A percentile compares a stretch with the other conserved stretches of the same genome.
These are phyloP conservation scores for Sarcomyxa edulis DNA, from an alignment of 768 basidiomycete genomes.

Conservation along the genomic window DNA sequence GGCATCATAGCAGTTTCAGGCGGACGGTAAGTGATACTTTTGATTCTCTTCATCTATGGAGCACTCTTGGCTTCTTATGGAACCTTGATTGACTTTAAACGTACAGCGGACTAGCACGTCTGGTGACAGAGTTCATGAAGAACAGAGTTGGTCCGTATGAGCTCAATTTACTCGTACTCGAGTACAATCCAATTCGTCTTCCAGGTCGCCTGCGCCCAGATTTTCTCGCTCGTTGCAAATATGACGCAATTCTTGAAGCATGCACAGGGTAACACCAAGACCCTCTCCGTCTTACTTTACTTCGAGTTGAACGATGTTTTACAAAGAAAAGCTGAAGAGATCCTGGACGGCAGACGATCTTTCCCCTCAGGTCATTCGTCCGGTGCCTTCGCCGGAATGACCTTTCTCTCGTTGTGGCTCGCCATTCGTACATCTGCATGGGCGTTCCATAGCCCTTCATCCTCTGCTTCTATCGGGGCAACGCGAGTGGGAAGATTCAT, in stretches of 20 bases:
- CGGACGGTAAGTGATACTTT: slow-evolving; percentile 26
- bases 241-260: slow-evolving; percentile 38
- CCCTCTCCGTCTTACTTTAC: not conserved
- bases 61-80: not conserved
- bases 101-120: slow-evolving; percentile 36
- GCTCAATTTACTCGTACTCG: too few relatives aligned
- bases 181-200: not conserved
- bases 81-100: slow-evolving; percentile 4
- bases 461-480: slow-evolving; percentile 28
- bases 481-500: slow-evolving; percentile 43
- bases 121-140: slow-evolving; percentile 49
- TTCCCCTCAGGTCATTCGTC: slow-evolving; percentile 73
- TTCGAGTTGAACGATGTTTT: slow-evolving; percentile 3
- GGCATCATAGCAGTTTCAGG: slow-evolving; percentile 46
- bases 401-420: slow-evolving; percentile 54
- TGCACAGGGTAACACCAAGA: slow-evolving; percentile 52
- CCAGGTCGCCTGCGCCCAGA: slow-evolving; percentile 57
- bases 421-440: slow-evolving; percentile 62
- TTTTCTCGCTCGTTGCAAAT: slow-evolving; percentile 61
- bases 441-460: slow-evolving; percentile 38
- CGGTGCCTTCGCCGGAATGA: slow-evolving; percentile 61
- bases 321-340: slow-evolving; percentile 25
- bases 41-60: slow-evolving; percentile 1
- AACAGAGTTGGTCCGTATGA: slow-evolving; percentile 50
- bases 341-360: slow-evolving; percentile 51